Evolutionary conservation across 108 stramenopile genomes (phyloP).

Genomic region (Heterococcus sp.): DNA sequence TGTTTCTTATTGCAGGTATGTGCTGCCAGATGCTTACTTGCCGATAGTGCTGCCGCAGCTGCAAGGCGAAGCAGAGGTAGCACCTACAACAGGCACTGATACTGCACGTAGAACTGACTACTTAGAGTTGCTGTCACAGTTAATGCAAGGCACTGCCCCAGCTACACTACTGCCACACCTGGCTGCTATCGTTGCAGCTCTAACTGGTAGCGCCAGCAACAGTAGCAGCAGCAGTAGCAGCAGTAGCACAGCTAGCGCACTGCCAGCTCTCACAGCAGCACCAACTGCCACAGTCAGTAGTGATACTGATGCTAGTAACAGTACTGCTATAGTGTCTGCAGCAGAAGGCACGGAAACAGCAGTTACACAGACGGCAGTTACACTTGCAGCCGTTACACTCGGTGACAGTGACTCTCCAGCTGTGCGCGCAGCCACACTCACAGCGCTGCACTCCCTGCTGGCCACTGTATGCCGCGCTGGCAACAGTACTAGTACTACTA

Average conservation of each 20-base stretch:
- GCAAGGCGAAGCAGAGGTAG: slow-evolving; percentile 21
- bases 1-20: not conserved
- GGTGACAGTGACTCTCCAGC: not conserved
- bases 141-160: not conserved
- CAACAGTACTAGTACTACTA: no score
- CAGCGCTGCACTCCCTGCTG: not conserved
- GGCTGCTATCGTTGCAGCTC: not conserved
- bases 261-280: no score
- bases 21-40: slow-evolving; percentile 33
- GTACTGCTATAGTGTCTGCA: no score
- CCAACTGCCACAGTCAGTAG: no score
- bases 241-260: no score
- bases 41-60: slow-evolving; percentile 22
- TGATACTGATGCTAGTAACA: no score
- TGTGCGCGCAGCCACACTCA: not conserved
- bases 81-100: slow-evolving; percentile 11
- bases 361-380: no score
- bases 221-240: not conserved
- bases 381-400: no score
- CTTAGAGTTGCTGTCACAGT: not conserved
- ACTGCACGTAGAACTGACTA: not conserved
- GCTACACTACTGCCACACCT: not conserved
- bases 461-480: not conserved
- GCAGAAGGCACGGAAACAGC: no score
- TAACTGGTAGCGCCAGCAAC: not conserved